Evolutionary conservation across 2,329 filamentous ascomycete species (phyloP), one percentile per base, ranked within the genome.

Genomic region (Fusarium transvaalense): DNA sequence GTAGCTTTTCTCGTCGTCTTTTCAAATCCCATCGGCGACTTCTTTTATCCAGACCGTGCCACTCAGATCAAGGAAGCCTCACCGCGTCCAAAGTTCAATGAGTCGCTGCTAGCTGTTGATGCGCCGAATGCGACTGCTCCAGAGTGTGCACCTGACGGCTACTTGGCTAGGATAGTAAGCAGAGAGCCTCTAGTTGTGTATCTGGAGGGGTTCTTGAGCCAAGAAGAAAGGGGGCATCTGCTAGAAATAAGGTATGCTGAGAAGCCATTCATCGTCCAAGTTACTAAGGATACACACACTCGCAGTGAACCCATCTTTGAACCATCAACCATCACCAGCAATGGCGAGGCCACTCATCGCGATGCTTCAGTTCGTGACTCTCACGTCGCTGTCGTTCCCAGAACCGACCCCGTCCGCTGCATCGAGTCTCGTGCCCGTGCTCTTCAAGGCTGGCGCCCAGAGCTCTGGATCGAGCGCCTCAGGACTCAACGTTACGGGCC

Each of bases 171-270:
- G 56, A 78, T 87, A 25, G 74, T 84, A 57, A 85, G 80, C 43
- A 80, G 82, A 55, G 82, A 82, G 56, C 85, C 86, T 21, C 73
- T 88, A 37, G 83, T 88, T 4, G 71, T 88, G 6, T 88, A 88
- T 63, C 76, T 88, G 14, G 84, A 86, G 75, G 78, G 81, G 19
- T 88, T 88, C 67, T 66, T 88, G 54, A 80, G 77, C 15, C 63
- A 68, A 10, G 76, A 75, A 6, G 85, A 88, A 73, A 79, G 81
- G 48, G 62, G 68, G 32, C 82, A 86, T 68, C 73, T 88, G 21
- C 75, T 86, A 3, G 81, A 84, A 17, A 82, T 86, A 41, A 86
- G 84, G 85, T 86, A 39, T 50, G 15, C 9, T n/a, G 35, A 21
- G 23, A 38, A 23, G 23, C n/a, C 27, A 45, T 27, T 6, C 23